These are phyloP conservation scores for Phlegmacium glaucopus DNA, from an alignment of 768 basidiomycete species.

Conservation along the genomic window DNA sequence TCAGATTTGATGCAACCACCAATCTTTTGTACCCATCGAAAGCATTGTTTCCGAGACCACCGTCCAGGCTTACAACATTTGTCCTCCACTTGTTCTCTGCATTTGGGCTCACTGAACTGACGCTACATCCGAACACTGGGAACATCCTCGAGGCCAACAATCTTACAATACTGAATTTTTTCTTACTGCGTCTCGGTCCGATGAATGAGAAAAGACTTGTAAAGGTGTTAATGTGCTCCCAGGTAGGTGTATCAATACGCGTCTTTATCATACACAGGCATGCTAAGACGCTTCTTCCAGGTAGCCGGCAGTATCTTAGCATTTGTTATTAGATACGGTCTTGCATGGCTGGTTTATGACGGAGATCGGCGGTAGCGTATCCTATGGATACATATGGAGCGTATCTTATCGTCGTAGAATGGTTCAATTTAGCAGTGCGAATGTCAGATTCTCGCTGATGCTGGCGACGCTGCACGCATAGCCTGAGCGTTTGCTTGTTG, in stretches of 20 bases:
- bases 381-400: not conserved
- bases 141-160: conserved; percentile 75
- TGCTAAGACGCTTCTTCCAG: conserved; percentile 30
- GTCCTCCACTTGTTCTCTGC: conserved; percentile 57
- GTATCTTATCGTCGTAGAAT: not conserved
- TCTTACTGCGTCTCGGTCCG: conserved; percentile 77
- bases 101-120: conserved; percentile 67
- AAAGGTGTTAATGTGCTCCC: conserved; percentile 65
- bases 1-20: conserved; percentile 71
- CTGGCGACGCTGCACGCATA: too few relatives aligned
- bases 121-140: conserved; percentile 49
- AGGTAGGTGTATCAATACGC: conserved; percentile 43
- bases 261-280: conserved; percentile 7
- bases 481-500: too few relatives aligned
- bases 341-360: conserved; percentile 88
- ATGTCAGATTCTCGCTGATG: too few relatives aligned
- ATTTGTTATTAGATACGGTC: conserved; percentile 85
- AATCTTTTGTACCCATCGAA: conserved; percentile 79
- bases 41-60: conserved; percentile 54
- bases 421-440: too few relatives aligned
- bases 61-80: conserved; percentile 49
- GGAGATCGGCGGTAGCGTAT: conserved; percentile 65
- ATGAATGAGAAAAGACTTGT: conserved; percentile 84
- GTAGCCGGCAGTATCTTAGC: conserved; percentile 74
- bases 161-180: conserved; percentile 85